Evolutionary conservation across 345 rosid genomes (phyloP).

Genomic region (Gossypioides kirkii): DNA sequence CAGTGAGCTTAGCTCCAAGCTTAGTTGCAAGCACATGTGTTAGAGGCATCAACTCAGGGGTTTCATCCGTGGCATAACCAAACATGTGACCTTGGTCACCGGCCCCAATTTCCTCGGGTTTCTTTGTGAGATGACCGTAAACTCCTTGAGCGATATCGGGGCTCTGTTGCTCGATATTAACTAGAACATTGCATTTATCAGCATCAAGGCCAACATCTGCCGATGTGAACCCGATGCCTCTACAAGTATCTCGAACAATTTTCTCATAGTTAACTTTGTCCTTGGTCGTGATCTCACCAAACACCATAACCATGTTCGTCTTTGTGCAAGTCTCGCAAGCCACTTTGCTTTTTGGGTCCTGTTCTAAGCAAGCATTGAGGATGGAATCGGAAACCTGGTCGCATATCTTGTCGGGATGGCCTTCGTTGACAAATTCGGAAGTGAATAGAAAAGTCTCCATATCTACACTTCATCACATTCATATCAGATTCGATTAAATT

Average conservation of each 20-base stretch:
- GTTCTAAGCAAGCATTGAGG: conserved; percentile 20
- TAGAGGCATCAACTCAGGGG: not conserved
- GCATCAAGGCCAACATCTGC: conserved; percentile 21
- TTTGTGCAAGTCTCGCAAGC: not conserved
- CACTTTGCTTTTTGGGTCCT: conserved; percentile 20
- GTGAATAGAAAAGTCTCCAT: conserved; percentile 19
- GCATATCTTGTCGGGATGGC: conserved; percentile 21
- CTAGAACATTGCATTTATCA: not conserved
- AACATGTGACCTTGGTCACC: not conserved
- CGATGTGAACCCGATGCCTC: conserved; percentile 20
- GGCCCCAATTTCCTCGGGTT: not conserved
- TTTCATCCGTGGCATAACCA: not conserved
- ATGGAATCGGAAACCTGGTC: conserved; percentile 20
- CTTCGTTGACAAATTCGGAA: conserved; percentile 23
- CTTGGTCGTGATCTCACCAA: conserved; percentile 18
- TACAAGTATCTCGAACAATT: conserved; percentile 18
- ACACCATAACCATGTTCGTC: not conserved
- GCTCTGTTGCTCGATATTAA: not conserved
- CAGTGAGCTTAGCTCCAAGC: conserved; percentile 1
- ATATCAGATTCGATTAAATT: not conserved
- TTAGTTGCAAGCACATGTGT: conserved; percentile 1
- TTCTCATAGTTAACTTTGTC: conserved; percentile 13
- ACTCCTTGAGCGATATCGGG: not conserved
- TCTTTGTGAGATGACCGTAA: not conserved
- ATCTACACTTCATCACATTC: not conserved